Base-by-base conservation (phyloP, 345 rosid genomes). In the Citrus hindsii region DNA sequence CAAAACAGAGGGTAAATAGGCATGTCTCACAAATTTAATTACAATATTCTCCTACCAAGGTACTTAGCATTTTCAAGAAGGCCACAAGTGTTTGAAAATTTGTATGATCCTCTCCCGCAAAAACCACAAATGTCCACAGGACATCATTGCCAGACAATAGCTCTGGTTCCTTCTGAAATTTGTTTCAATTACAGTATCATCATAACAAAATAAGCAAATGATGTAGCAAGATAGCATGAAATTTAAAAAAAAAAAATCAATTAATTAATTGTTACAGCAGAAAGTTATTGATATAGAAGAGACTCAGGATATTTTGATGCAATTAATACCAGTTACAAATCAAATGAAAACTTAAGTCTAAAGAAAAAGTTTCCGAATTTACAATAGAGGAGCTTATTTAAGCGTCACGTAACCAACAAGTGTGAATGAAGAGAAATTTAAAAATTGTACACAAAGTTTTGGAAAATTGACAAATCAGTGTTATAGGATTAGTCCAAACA, bases 61-160 rank as follows among this genome's bases (percentile, higher is more conserved):
- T 90, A 83, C 97, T 81, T 79, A 93, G 86, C 98, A 95, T 92
- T 85, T 91, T 91, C 80, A 95, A 86, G 91, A 95, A 95, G 76
- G 98, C 97, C 84, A 89, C 99, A 40, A 93, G 96, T 21, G 99
- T 95, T 83, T 93, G 91, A 82, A 93, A 88, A 83, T 92, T 95
- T 35, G 97, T 91, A 86, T 95, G 99, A 83, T 95, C 99, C 81
- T 95, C 99, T 78, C 99, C 99, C 66, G 98, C 98, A 88, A 95
- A 95, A 83, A 87, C 91, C 82, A 95, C 97, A 83, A 95, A 95
- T 35, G 97, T 95, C 99, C 99, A 95, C 82, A 95, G 83, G 81
- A 92, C 93, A 83, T 95, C 99, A 86, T 95, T 93, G 83, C 94
- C 94, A 80, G 93, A 86, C 79, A 95, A 84, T 58, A 95, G 87